Evolutionary conservation across 176 grass and related monocot genomes (phyloP), one percentile per base, ranked within the genome.

Genomic region (Raddia guianensis): DNA sequence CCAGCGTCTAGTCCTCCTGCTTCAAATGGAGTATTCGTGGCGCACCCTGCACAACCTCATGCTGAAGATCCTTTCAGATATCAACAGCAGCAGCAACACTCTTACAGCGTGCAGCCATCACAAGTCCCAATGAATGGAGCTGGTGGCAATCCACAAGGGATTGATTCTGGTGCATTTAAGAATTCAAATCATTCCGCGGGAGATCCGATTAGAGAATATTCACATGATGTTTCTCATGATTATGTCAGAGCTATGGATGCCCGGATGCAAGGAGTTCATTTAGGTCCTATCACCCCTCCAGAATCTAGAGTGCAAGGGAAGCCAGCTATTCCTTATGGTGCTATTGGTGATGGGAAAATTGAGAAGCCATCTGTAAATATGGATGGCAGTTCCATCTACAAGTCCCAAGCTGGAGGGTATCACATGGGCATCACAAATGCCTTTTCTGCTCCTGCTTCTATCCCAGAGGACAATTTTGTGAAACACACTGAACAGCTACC

Each of bases 231-330:
- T 59, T 75, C 81, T 32, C 81, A 85, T 67, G 83, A 86, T 74
- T 89, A 85, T 80, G 37, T 68, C 10, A 83, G 78, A 87, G 84
- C 71, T 83, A 80, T 97, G 0, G 84, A 93, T 84, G 77, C 71
- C 12, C 86, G 55, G 54, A 85, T 91, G 77, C 91, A 93, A 81
- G 81, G 81, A 78, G 58, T 97, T 85, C 78, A 87, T 75, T 87
- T 93, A 68, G 77, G 84, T 73, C 86, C 78, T 52, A 63, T 84
- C 80, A 86, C 82, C 48, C 78, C 82, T 82, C 80, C 88, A 70
- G 89, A 94, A 81, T 68, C 83, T 70, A 55, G 76, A 88, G 45
- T 72, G 70, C 93, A 77, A 32, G 81, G 81, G 35, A 90, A 87
- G 18, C 40, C 84, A 63, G 73, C 35, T 44, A 87, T 57, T 65